A percentile compares a stretch with the other conserved stretches of the same genome.
Conservation (phyloP, 2,329 filamentous ascomycete genomes). For the Botryosphaeria dothidea region DNA sequence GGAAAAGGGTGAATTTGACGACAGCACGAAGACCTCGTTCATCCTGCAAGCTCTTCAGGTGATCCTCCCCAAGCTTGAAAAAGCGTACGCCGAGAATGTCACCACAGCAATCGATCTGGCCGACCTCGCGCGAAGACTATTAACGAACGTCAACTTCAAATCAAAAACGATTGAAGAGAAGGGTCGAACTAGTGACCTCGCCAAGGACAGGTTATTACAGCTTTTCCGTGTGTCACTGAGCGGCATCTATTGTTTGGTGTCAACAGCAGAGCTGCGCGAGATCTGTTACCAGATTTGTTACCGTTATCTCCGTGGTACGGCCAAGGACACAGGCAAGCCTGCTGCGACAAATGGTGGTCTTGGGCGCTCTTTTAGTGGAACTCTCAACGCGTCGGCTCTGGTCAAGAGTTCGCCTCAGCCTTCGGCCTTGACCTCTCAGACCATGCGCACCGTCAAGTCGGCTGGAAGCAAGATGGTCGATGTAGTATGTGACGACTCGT, state of each 20-base stretch:
- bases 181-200: conserved; percentile 59
- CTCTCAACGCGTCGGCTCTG: conserved; percentile 5
- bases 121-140: conserved; percentile 69
- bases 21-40: conserved; percentile 71
- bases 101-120: conserved; percentile 75
- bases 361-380: conserved; percentile 24
- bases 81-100: conserved; percentile 67
- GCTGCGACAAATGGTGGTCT: conserved; percentile 41
- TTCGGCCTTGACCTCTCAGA: conserved; percentile 48
- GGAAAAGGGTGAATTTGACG: conserved; percentile 77
- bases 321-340: conserved; percentile 30
- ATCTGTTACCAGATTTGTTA: conserved; percentile 92
- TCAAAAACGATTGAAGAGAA: conserved; percentile 31
- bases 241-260: conserved; percentile 73
- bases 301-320: conserved; percentile 74
- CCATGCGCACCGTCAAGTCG: conserved; percentile 70
- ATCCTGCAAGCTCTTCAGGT: conserved; percentile 84
- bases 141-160: conserved; percentile 69
- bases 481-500: conserved; percentile 89
- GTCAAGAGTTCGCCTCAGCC: conserved; percentile 26
- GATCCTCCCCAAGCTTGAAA: conserved; percentile 83
- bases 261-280: conserved; percentile 71
- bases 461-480: conserved; percentile 82
- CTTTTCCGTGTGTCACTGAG: conserved; percentile 85
- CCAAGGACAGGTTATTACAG: conserved; percentile 87